These are phyloP conservation scores for Leptographium wingfieldii DNA, from an alignment of 2,329 filamentous ascomycete genomes.

Conservation along the genomic window DNA sequence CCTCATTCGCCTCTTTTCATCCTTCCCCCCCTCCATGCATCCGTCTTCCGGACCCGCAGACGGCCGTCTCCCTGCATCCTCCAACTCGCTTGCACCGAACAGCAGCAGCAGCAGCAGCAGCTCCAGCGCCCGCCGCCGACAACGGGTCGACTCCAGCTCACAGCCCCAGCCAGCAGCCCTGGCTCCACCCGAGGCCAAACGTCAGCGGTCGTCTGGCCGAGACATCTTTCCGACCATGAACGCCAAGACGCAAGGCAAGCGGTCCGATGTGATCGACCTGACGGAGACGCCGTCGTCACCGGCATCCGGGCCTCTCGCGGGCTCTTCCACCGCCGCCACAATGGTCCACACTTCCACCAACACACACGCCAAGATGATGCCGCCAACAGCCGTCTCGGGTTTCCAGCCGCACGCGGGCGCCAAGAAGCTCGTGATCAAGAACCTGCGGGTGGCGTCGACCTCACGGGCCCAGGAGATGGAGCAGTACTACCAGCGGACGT, in stretches of 20 bases:
- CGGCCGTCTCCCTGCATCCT: constrained; percentile 1
- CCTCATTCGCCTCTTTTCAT: background rate
- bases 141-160: background rate
- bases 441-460: constrained; percentile 51
- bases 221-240: constrained; percentile 13
- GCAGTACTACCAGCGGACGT: constrained; percentile 65
- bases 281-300: constrained; percentile 18
- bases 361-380: constrained; percentile 2
- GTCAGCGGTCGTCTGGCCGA: background rate
- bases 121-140: background rate
- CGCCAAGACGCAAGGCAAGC: constrained; percentile 22
- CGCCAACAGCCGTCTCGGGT: constrained; percentile 13
- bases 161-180: background rate
- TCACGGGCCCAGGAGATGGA: constrained; percentile 44
- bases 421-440: constrained; percentile 88
- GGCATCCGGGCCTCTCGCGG: background rate
- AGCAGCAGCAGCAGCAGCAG: background rate
- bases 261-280: constrained; percentile 30
- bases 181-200: background rate
- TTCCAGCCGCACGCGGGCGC: constrained; percentile 67
- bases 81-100: background rate
- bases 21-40: constrained; percentile 13
- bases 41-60: constrained; percentile 9
- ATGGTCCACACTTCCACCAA: background rate
- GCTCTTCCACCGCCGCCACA: background rate